A percentile compares a stretch with the other conserved stretches of the same genome.
Conservation (phyloP, 768 basidiomycete genomes). For the Calocera cornea region DNA sequence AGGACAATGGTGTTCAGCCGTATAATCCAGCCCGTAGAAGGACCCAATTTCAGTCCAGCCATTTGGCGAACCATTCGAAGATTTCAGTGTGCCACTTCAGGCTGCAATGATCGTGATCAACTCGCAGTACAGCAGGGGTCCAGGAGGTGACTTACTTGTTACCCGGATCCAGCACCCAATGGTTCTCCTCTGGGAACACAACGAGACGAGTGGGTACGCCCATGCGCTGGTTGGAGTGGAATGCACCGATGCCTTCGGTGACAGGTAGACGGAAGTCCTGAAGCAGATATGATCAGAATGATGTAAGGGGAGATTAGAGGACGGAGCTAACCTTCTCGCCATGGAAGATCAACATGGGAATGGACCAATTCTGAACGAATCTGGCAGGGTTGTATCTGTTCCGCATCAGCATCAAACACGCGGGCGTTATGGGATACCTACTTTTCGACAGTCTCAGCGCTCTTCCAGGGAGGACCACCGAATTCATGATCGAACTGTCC, state of each 20-base stretch:
- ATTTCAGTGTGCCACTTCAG: constrained; percentile 95
- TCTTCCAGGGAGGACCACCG: constrained; percentile 70
- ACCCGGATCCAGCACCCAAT: constrained; percentile 75
- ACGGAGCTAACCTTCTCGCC: constrained; percentile 41
- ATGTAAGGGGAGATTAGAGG: not conserved
- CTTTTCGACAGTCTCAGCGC: constrained; percentile 43
- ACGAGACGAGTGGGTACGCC: constrained; percentile 63
- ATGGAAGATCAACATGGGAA: constrained; percentile 73
- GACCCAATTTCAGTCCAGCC: constrained; percentile 19
- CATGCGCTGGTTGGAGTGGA: constrained; percentile 69
- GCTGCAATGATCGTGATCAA: constrained; percentile 25
- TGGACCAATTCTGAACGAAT: constrained; percentile 72
- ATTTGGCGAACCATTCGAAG: constrained; percentile 67
- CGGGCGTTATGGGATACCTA: constrained; percentile 20
- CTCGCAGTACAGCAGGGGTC: not conserved
- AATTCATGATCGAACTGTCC: constrained; percentile 72
- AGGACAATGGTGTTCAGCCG: not conserved
- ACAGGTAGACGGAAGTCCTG: constrained; percentile 74
- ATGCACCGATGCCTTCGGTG: constrained; percentile 67
- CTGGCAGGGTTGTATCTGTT: constrained; percentile 62
- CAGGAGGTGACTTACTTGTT: constrained; percentile 40
- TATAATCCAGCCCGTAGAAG: too few relatives aligned
- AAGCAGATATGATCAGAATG: not conserved
- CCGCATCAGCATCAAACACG: not conserved
- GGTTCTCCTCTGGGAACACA: constrained; percentile 83